Conservation (phyloP, 257 asterid genomes). For the Salvia hispanica region DNA sequence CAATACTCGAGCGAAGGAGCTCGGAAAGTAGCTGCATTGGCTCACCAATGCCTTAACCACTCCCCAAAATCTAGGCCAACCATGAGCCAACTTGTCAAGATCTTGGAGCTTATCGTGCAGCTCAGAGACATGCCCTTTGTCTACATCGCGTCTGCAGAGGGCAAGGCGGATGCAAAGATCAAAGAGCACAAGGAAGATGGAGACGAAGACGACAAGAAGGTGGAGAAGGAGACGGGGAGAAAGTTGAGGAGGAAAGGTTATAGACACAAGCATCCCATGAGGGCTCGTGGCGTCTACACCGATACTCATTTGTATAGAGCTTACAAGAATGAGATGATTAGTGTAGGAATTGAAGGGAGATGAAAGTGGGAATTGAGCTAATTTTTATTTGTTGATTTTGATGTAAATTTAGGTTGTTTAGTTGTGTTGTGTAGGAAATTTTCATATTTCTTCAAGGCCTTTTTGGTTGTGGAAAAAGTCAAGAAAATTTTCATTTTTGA, state of each 20-base stretch:
- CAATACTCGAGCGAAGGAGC: conserved; percentile 71
- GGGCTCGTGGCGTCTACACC: conserved; percentile 48
- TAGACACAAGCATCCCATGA: conserved; percentile 46
- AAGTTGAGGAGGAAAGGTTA: conserved; percentile 41
- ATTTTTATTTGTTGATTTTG: conserved; percentile 14
- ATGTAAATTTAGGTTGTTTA: conserved; percentile 23
- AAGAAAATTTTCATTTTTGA: neutral
- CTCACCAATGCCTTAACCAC: conserved; percentile 62
- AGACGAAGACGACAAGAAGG: conserved; percentile 4
- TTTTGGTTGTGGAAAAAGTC: neutral
- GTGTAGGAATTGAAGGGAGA: conserved; percentile 30
- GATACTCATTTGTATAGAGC: conserved; percentile 49
- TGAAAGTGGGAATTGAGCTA: neutral
- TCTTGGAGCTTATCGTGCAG: conserved; percentile 48
- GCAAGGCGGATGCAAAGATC: conserved; percentile 18
- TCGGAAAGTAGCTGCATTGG: conserved; percentile 67
- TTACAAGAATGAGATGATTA: conserved; percentile 32
- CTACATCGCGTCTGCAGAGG: conserved; percentile 47
- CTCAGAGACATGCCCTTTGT: conserved; percentile 58
- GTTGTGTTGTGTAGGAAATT: neutral
- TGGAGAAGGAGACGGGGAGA: conserved; percentile 24
- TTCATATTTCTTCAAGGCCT: neutral
- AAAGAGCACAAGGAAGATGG: conserved; percentile 29
- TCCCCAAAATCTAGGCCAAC: conserved; percentile 61
- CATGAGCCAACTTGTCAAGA: conserved; percentile 62